phyloP scores from a whole-genome alignment of 2,329 filamentous ascomycete species.

The Sporothrix brasiliensis region DNA sequence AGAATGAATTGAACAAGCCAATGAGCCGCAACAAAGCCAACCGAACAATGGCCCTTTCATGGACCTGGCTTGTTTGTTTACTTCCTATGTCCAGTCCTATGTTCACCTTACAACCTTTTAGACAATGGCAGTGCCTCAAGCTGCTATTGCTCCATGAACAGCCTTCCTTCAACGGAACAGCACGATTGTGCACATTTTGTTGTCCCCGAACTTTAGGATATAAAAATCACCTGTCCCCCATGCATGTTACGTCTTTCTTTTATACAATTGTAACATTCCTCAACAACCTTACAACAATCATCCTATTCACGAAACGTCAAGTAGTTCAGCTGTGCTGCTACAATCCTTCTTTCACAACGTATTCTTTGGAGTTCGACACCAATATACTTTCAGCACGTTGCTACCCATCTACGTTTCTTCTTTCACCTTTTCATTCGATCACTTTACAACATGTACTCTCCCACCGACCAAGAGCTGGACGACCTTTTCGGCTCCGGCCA shows the following conservation, averaged over 20 bases:
- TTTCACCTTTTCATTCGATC: neutral
- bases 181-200: neutral
- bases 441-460: neutral
- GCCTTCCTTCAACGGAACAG: neutral
- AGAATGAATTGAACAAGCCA: neutral
- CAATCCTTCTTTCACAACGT: neutral
- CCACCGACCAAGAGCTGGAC: neutral
- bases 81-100: slow-evolving; percentile 5
- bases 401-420: neutral
- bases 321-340: slow-evolving; percentile 35
- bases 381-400: neutral
- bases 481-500: slow-evolving; percentile 21
- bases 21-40: neutral
- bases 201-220: slow-evolving; percentile 16
- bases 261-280: neutral
- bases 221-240: slow-evolving; percentile 12
- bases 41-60: neutral
- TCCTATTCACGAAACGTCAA: neutral
- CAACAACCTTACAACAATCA: neutral
- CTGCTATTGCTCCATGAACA: slow-evolving; percentile 16
- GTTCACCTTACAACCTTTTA: neutral
- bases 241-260: slow-evolving; percentile 2
- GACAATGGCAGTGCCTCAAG: neutral
- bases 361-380: neutral
- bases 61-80: neutral